phyloP scores from a whole-genome alignment of 2,329 filamentous ascomycete genomes.

The Clarireedia hainanense region DNA sequence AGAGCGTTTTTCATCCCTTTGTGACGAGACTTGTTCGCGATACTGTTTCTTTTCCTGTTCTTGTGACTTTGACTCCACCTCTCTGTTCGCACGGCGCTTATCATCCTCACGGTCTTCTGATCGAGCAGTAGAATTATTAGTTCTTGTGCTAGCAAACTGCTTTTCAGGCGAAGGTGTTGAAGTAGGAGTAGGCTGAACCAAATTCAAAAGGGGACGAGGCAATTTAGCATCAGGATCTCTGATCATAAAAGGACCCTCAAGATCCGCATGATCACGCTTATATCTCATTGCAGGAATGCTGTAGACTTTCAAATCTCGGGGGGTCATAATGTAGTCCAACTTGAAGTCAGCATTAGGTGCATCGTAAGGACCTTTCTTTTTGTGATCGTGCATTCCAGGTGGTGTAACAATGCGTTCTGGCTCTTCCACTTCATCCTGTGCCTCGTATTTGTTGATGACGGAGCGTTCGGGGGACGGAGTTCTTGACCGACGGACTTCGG shows the following conservation, averaged over 20 bases:
- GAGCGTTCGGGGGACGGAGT: conserved; percentile 45
- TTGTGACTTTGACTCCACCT: not conserved
- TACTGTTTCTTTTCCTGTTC: not conserved
- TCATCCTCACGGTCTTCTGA: conserved; percentile 7
- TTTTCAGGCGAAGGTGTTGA: conserved; percentile 43
- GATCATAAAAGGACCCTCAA: conserved; percentile 13
- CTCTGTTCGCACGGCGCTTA: not conserved
- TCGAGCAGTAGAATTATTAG: conserved; percentile 3
- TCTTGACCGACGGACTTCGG: conserved; percentile 45
- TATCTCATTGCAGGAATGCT: conserved; percentile 21
- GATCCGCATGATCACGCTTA: conserved; percentile 33
- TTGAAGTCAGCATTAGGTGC: conserved; percentile 56
- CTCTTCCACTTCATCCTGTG: conserved; percentile 29
- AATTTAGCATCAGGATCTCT: conserved; percentile 21
- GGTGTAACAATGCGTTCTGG: conserved; percentile 45
- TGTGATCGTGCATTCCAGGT: conserved; percentile 41
- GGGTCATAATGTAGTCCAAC: conserved; percentile 51
- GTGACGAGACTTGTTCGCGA: not conserved
- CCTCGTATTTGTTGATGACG: conserved; percentile 45
- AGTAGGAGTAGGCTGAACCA: conserved; percentile 52
- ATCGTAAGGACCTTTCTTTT: conserved; percentile 43
- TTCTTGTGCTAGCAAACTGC: conserved; percentile 23
- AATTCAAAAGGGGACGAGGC: conserved; percentile 47
- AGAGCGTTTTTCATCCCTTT: not conserved
- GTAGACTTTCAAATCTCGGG: conserved; percentile 39